Conservation (phyloP, 2,329 filamentous ascomycete genomes). For the Cryphonectria carpinicola region DNA sequence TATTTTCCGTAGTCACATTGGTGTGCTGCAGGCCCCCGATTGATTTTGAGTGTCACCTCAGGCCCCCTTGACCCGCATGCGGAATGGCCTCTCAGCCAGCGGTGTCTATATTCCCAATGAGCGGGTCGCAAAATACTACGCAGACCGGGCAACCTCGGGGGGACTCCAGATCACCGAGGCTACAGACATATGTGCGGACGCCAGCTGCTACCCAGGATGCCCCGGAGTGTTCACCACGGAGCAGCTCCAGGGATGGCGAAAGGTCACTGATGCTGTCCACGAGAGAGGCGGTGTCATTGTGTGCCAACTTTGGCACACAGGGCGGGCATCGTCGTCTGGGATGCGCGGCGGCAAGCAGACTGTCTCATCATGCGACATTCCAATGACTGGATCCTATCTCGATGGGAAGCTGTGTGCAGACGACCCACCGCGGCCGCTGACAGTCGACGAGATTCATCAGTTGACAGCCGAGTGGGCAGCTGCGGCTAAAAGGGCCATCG, state of each 20-base stretch:
- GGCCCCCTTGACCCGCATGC: conserved; percentile 39
- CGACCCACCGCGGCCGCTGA: conserved; percentile 64
- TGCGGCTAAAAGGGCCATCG: conserved; percentile 58
- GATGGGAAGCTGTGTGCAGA: conserved; percentile 29
- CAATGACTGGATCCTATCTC: conserved; percentile 32
- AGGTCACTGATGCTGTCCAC: conserved; percentile 62
- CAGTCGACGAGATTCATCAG: conserved; percentile 63
- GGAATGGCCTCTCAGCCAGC: conserved; percentile 37
- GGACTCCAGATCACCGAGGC: conserved; percentile 38
- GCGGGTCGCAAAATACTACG: conserved; percentile 37
- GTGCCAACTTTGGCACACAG: conserved; percentile 56
- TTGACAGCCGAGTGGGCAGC: conserved; percentile 61
- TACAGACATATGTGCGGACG: conserved; percentile 36
- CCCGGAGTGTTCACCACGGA: conserved; percentile 37
- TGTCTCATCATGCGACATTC: conserved; percentile 16
- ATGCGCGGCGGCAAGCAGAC: conserved; percentile 28
- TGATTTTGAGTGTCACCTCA: not conserved
- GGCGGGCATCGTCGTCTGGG: conserved; percentile 33
- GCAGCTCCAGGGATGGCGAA: conserved; percentile 43
- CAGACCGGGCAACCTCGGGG: conserved; percentile 40
- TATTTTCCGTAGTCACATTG: not conserved
- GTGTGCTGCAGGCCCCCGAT: conserved; percentile 24
- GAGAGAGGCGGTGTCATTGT: conserved; percentile 60
- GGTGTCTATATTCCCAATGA: conserved; percentile 40
- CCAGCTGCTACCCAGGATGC: conserved; percentile 37